These are phyloP conservation scores for Cordyceps fumosorosea DNA, from an alignment of 2,329 filamentous ascomycete species.

Conservation along the genomic window DNA sequence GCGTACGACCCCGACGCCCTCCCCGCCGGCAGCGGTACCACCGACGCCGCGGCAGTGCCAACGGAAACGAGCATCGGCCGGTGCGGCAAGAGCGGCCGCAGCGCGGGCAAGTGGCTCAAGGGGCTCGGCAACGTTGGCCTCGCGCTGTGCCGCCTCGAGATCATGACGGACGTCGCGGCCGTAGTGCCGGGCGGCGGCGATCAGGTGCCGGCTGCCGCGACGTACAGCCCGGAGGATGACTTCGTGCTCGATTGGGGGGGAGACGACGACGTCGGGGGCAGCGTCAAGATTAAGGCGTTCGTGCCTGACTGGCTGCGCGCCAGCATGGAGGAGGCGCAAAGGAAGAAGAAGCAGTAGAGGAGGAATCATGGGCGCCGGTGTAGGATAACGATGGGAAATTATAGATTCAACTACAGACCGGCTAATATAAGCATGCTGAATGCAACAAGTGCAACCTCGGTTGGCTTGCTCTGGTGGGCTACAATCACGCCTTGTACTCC, in stretches of 20 bases:
- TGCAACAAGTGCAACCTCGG: no score
- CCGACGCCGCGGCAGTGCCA: constrained; percentile 35
- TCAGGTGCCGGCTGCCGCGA: constrained; percentile 48
- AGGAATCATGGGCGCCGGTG: neutral
- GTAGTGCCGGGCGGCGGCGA: constrained; percentile 53
- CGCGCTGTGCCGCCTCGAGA: constrained; percentile 78
- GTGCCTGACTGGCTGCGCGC: constrained; percentile 68
- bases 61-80: constrained; percentile 44
- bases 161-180: constrained; percentile 76
- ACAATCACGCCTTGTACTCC: no score
- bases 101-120: constrained; percentile 72
- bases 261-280: constrained; percentile 29
- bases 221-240: constrained; percentile 54
- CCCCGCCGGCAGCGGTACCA: constrained; percentile 16
- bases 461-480: no score
- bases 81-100: constrained; percentile 54
- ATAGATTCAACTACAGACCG: neutral
- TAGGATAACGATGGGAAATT: neutral
- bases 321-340: constrained; percentile 28
- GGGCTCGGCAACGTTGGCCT: constrained; percentile 82
- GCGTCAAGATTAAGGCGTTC: constrained; percentile 65
- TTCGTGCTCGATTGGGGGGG: constrained; percentile 52
- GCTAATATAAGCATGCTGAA: no score
- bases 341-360: neutral
- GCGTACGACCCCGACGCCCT: constrained; percentile 36